Evolutionary conservation across 164 flowering plant genomes (phyloP).

Genomic region (Nymphaea thermarum): DNA sequence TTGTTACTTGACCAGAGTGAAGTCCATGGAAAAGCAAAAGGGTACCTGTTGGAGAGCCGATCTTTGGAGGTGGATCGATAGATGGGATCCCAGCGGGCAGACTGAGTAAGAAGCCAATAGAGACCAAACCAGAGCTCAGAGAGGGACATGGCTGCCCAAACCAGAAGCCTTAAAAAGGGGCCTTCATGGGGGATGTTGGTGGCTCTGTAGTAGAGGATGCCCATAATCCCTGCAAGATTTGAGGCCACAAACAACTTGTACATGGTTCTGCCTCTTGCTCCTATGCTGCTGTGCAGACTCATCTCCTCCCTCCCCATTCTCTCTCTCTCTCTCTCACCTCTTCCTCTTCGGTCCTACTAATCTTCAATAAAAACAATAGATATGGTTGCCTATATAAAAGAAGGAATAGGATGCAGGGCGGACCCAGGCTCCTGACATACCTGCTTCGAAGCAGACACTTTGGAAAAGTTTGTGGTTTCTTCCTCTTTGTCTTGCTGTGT

Average conservation of each 20-base stretch:
- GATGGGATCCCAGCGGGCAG: constrained; percentile 22
- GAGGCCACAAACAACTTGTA: constrained; percentile 13
- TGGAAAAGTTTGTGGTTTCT: too few species aligned
- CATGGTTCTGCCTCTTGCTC: constrained; percentile 1
- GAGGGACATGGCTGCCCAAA: constrained; percentile 21
- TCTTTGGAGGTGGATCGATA: constrained; percentile 24
- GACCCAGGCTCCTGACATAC: too few species aligned
- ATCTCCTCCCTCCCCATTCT: too few species aligned
- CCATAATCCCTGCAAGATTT: constrained; percentile 12
- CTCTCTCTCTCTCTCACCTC: too few species aligned
- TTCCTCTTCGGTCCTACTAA: too few species aligned
- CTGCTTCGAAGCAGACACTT: too few species aligned
- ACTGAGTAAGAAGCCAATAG: constrained; percentile 22
- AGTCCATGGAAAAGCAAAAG: too few species aligned
- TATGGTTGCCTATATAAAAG: too few species aligned
- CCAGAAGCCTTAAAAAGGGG: constrained; percentile 10
- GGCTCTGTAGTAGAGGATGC: constrained; percentile 19
- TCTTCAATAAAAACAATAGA: too few species aligned
- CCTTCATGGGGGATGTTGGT: constrained; percentile 11
- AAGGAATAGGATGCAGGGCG: too few species aligned
- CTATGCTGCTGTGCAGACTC: too few species aligned
- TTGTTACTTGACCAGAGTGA: neutral
- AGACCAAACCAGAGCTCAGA: constrained; percentile 34
- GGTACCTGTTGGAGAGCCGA: constrained; percentile 30
- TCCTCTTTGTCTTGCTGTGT: too few species aligned